Percentiles rank a stretch among this genome's conserved stretches.
Evolutionary conservation across 2,329 filamentous ascomycete species (phyloP).

Genomic region (Pseudogymnoascus sp.): DNA sequence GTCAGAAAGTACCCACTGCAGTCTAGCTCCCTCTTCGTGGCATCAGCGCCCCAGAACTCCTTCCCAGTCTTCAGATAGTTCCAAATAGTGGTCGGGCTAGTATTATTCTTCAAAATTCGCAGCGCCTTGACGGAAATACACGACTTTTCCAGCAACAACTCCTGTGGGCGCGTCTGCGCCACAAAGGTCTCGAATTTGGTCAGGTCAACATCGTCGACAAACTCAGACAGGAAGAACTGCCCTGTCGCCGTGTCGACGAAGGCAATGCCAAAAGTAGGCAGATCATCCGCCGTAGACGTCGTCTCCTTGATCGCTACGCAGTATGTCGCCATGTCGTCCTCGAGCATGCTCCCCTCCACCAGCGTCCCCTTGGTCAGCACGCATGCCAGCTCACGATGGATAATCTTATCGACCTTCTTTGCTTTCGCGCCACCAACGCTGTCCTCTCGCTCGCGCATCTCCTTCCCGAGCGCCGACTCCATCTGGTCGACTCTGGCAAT

Average conservation of each 20-base stretch:
- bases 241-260: slow-evolving; percentile 96
- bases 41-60: slow-evolving; percentile 88
- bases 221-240: slow-evolving; percentile 88
- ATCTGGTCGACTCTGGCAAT: slow-evolving; percentile 95
- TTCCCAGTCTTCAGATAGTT: slow-evolving; percentile 79
- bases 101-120: slow-evolving; percentile 94
- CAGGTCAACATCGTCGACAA: slow-evolving; percentile 83
- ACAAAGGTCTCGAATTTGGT: slow-evolving; percentile 97
- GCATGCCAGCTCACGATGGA: slow-evolving; percentile 80
- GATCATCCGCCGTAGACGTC: slow-evolving; percentile 53
- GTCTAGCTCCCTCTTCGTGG: slow-evolving; percentile 73
- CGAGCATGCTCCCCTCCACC: slow-evolving; percentile 92
- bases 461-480: slow-evolving; percentile 90
- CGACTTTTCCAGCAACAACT: slow-evolving; percentile 83
- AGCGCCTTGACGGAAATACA: slow-evolving; percentile 80
- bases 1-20: slow-evolving; percentile 70
- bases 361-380: slow-evolving; percentile 89
- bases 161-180: slow-evolving; percentile 82
- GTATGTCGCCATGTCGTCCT: slow-evolving; percentile 95
- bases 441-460: slow-evolving; percentile 90
- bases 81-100: slow-evolving; percentile 86
- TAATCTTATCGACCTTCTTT: slow-evolving; percentile 82
- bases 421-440: slow-evolving; percentile 28
- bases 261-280: slow-evolving; percentile 80
- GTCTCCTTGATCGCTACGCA: slow-evolving; percentile 90